Conservation (phyloP, 768 basidiomycete species). For the Suillus weaverae region DNA sequence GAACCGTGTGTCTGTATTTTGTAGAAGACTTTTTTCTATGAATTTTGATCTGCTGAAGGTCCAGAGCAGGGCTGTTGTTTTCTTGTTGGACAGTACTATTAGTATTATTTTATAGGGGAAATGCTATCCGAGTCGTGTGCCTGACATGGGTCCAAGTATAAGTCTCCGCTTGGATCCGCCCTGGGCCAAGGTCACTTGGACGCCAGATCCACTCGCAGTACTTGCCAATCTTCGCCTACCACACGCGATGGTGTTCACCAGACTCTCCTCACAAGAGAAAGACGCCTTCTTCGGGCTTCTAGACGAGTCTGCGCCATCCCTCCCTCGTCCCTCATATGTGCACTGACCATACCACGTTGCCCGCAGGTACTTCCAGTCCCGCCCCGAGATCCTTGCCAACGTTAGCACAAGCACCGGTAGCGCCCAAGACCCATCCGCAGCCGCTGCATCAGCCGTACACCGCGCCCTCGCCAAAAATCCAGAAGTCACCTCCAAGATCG, state of each 20-base stretch:
- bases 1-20: conserved; percentile 32
- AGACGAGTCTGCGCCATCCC: conserved; percentile 57
- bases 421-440: conserved; percentile 17
- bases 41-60: not conserved
- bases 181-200: too few relatives aligned
- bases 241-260: conserved; percentile 68
- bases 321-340: not conserved
- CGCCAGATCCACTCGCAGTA: not conserved
- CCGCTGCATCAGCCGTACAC: conserved; percentile 44
- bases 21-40: conserved; percentile 22
- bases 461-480: conserved; percentile 45
- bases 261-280: conserved; percentile 66
- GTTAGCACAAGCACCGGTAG: not conserved
- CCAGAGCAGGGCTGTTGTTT: not conserved
- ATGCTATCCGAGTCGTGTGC: not conserved
- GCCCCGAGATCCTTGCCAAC: conserved; percentile 60
- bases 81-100: not conserved
- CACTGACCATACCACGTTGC: not conserved
- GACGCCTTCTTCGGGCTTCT: conserved; percentile 79
- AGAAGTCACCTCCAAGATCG: conserved; percentile 39
- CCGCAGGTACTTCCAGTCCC: conserved; percentile 68
- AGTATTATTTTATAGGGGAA: not conserved
- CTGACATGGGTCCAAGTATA: not conserved
- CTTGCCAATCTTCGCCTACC: not conserved
- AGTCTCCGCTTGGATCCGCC: not conserved